phyloP scores from a whole-genome alignment of 495 filamentous ascomycete species.

The Sordaria brevicollis region DNA sequence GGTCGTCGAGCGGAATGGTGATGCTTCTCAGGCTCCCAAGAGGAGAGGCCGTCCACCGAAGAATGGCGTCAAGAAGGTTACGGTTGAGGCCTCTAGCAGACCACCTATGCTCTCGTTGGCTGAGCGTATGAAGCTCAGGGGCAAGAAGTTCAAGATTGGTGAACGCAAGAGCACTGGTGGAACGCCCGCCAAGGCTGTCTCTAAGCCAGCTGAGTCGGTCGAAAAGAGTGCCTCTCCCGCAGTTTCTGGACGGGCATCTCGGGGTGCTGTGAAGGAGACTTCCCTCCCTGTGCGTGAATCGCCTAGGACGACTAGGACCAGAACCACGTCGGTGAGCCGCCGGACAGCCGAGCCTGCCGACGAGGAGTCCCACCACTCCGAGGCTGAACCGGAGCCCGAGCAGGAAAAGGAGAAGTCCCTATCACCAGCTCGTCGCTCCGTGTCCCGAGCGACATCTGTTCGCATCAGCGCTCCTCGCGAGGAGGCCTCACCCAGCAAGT shows the following conservation, averaged over 20 bases:
- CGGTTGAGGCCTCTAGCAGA: constrained; percentile 2
- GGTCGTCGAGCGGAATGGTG: background rate
- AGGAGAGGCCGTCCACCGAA: constrained; percentile 18
- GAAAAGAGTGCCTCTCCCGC: constrained; percentile 1
- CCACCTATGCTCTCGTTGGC: constrained; percentile 31
- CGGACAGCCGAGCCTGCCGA: background rate
- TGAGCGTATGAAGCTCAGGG: constrained; percentile 33
- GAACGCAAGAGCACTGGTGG: constrained; percentile 11
- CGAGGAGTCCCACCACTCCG: background rate
- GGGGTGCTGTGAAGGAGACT: background rate
- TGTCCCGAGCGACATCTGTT: background rate
- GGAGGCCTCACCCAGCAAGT: background rate
- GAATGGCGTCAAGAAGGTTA: background rate
- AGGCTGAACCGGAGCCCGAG: background rate
- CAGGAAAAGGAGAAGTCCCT: background rate
- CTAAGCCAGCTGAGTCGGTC: constrained; percentile 9
- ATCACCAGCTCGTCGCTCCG: background rate
- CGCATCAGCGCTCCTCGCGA: background rate
- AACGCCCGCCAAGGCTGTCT: background rate
- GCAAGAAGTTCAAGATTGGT: constrained; percentile 34
- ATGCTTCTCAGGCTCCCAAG: constrained; percentile 5
- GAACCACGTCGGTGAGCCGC: background rate
- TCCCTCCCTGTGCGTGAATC: constrained; percentile 1
- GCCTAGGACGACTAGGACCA: background rate
- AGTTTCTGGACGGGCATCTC: background rate